Conservation (phyloP, 2,329 filamentous ascomycete genomes). For the Lasiodiplodia sp. region DNA sequence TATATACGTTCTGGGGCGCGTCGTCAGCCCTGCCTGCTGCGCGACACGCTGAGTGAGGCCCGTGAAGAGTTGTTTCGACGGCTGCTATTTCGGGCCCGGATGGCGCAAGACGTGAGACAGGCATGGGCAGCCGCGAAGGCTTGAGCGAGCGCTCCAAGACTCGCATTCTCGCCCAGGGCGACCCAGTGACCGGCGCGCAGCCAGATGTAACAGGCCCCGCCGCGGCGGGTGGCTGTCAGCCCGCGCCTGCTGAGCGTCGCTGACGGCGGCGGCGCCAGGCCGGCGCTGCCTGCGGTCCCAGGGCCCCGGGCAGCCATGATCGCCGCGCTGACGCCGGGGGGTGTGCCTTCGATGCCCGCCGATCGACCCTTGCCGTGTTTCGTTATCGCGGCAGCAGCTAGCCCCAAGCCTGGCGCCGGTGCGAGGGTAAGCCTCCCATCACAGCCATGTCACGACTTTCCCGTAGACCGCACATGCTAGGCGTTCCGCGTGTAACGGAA, state of each 20-base stretch:
- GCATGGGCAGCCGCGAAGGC: conserved; percentile 5
- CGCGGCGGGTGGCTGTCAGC: conserved; percentile 24
- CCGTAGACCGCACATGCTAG: conserved; percentile 40
- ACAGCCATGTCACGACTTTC: conserved; percentile 32
- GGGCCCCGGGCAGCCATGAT: conserved; percentile 2
- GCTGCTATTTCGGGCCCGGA: conserved; percentile 19
- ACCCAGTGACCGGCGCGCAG: background rate
- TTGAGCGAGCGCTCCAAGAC: background rate
- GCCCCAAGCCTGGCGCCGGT: conserved; percentile 29
- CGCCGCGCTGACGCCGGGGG: conserved; percentile 9
- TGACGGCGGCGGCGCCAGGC: conserved; percentile 23
- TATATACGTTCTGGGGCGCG: conserved; percentile 18
- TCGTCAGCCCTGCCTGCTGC: conserved; percentile 27
- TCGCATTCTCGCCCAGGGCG: conserved; percentile 19
- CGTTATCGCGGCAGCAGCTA: conserved; percentile 29
- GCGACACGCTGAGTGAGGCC: conserved; percentile 26
- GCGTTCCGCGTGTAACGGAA: conserved; percentile 43
- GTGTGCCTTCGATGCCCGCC: conserved; percentile 11
- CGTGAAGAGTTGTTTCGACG: conserved; percentile 24
- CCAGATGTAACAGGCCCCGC: conserved; percentile 14
- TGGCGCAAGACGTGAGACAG: conserved; percentile 27
- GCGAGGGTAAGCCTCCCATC: conserved; percentile 30
- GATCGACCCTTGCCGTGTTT: conserved; percentile 29
- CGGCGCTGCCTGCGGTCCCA: conserved; percentile 18
- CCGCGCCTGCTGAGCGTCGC: conserved; percentile 21